phyloP scores from a whole-genome alignment of 306 rosid genomes.

The Bauhinia variegata region DNA sequence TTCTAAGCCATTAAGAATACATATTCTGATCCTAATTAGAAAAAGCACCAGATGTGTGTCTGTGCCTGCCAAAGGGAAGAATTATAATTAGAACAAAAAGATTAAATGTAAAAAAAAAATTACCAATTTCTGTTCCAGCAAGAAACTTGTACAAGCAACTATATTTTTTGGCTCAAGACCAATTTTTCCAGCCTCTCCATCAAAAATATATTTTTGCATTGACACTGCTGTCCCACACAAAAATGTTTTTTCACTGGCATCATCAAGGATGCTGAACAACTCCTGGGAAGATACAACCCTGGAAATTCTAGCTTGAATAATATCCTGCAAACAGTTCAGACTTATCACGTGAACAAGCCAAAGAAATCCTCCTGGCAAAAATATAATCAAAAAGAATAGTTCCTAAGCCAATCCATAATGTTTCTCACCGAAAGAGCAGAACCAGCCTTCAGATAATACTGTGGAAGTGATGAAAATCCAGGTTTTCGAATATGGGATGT shows the following conservation, averaged over 20 bases:
- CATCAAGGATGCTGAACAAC: conserved; percentile 70
- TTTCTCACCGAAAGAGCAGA: conserved; percentile 75
- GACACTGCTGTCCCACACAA: conserved; percentile 67
- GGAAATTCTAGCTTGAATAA: conserved; percentile 61
- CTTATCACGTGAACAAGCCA: conserved; percentile 26
- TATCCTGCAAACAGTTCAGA: conserved; percentile 59
- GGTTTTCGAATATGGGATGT: conserved; percentile 53
- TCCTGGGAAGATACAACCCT: conserved; percentile 67
- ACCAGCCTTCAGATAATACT: conserved; percentile 81
- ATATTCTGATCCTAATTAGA: conserved; percentile 2
- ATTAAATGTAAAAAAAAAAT: conserved; percentile 12
- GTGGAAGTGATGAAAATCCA: conserved; percentile 60
- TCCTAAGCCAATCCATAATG: conserved; percentile 23
- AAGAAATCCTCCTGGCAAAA: conserved; percentile 6
- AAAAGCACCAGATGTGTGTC: neutral
- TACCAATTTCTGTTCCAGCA: conserved; percentile 88
- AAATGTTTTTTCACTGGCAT: conserved; percentile 84
- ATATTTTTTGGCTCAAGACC: conserved; percentile 77
- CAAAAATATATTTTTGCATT: conserved; percentile 71
- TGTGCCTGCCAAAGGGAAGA: neutral
- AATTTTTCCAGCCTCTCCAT: conserved; percentile 74
- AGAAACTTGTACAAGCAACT: conserved; percentile 80
- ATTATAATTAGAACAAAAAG: neutral
- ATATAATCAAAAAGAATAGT: conserved; percentile 15
- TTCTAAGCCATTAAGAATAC: too few species aligned